Evolutionary conservation across 2,329 filamentous ascomycete species (phyloP).

Genomic region (Chrysosporium queenslandicum): DNA sequence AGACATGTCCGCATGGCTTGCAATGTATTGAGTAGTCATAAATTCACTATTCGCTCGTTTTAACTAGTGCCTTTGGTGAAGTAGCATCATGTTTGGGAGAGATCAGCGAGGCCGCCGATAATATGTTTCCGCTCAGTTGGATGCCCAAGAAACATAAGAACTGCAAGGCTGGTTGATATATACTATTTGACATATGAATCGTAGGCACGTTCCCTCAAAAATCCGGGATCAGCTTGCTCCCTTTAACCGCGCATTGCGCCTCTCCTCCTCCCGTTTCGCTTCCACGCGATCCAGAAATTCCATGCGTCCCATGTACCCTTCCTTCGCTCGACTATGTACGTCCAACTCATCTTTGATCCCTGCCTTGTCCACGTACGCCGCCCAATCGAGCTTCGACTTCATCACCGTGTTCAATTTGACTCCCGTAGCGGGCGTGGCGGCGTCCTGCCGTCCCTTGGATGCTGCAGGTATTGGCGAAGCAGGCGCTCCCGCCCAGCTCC

Average conservation of each 20-base stretch:
- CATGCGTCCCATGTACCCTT: constrained; percentile 52
- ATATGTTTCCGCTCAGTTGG: too few relatives aligned
- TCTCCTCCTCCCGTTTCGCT: constrained; percentile 47
- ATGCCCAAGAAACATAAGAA: too few relatives aligned
- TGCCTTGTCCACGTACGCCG: constrained; percentile 51
- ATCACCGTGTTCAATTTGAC: constrained; percentile 58
- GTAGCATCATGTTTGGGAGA: too few relatives aligned
- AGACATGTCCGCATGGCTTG: too few relatives aligned
- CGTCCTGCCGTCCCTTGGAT: constrained; percentile 14
- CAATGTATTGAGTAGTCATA: too few relatives aligned
- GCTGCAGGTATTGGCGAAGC: constrained; percentile 14
- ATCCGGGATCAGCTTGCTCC: not conserved
- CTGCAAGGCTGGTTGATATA: too few relatives aligned
- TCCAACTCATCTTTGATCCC: constrained; percentile 54
- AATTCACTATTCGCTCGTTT: too few relatives aligned
- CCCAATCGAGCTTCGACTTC: constrained; percentile 57
- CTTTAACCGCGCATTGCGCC: constrained; percentile 29
- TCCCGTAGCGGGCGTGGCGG: constrained; percentile 31
- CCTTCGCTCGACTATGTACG: constrained; percentile 51
- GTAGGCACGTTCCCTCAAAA: too few relatives aligned
- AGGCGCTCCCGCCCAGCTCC: constrained; percentile 33
- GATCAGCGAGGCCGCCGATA: too few relatives aligned
- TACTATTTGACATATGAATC: too few relatives aligned
- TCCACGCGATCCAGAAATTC: constrained; percentile 53
- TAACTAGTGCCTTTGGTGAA: too few relatives aligned